phyloP scores from a whole-genome alignment of 495 filamentous ascomycete species.

The Xylaria venustula region DNA sequence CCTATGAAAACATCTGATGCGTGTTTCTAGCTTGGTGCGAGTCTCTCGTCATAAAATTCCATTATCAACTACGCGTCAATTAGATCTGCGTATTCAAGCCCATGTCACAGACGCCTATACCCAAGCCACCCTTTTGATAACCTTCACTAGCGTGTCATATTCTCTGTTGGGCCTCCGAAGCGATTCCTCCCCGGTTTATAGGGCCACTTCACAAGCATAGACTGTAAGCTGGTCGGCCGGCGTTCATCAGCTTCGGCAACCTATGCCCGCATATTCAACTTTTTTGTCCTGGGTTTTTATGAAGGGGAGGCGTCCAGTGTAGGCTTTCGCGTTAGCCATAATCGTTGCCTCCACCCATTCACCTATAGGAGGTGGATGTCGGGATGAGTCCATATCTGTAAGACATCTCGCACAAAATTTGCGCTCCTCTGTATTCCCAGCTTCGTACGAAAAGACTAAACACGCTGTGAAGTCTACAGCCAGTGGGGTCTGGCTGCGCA shows the following conservation, averaged over 20 bases:
- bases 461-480: constrained; percentile 27
- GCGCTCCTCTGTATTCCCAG: constrained; percentile 26
- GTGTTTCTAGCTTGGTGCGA: neutral
- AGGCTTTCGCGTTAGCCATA: constrained; percentile 31
- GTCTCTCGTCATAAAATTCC: neutral
- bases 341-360: constrained; percentile 28
- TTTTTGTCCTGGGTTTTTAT: constrained; percentile 25
- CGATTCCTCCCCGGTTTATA: neutral
- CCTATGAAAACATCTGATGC: neutral
- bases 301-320: constrained; percentile 27
- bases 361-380: constrained; percentile 27
- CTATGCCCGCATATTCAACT: constrained; percentile 26
- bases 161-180: neutral
- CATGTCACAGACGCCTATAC: neutral
- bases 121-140: neutral
- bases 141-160: neutral
- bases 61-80: neutral
- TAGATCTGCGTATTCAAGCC: neutral
- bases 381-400: constrained; percentile 27
- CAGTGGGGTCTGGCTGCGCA: constrained; percentile 23
- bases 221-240: neutral
- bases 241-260: constrained; percentile 23
- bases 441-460: constrained; percentile 29
- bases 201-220: neutral
- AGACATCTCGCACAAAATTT: constrained; percentile 23